Evolutionary conservation across 495 filamentous ascomycete genomes (phyloP).

Genomic region (Trichoderma reesei): DNA sequence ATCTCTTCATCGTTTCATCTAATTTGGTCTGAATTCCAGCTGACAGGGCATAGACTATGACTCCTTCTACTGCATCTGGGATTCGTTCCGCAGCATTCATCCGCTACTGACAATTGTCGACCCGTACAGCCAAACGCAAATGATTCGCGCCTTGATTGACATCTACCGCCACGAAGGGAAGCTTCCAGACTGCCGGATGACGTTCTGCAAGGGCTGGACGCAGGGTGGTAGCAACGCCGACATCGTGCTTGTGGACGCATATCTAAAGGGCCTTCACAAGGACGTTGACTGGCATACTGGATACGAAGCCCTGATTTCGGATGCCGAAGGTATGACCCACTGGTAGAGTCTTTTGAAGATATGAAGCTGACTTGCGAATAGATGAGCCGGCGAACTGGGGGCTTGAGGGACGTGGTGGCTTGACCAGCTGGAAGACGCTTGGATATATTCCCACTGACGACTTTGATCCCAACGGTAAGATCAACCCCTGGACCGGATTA

Average conservation of each 20-base stretch:
- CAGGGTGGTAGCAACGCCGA: conserved; percentile 69
- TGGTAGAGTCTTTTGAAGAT: neutral
- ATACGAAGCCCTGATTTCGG: conserved; percentile 56
- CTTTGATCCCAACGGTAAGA: conserved; percentile 36
- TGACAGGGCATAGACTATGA: conserved; percentile 41
- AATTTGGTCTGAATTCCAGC: neutral
- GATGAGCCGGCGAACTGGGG: conserved; percentile 48
- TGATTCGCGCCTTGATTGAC: conserved; percentile 56
- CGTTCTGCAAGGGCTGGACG: conserved; percentile 53
- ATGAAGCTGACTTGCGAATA: neutral
- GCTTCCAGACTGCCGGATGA: conserved; percentile 56
- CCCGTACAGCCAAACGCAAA: conserved; percentile 47
- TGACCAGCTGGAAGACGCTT: conserved; percentile 52
- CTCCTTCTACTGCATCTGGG: conserved; percentile 59
- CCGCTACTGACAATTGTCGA: conserved; percentile 58
- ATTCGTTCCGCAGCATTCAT: conserved; percentile 59
- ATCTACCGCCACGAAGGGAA: conserved; percentile 57
- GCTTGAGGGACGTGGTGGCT: conserved; percentile 53
- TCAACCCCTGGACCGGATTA: neutral
- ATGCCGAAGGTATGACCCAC: conserved; percentile 50
- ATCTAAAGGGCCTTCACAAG: conserved; percentile 51
- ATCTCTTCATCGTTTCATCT: neutral
- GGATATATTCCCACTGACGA: conserved; percentile 55
- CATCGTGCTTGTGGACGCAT: conserved; percentile 55
- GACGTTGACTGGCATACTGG: conserved; percentile 54